Evolutionary conservation across 306 rosid species (phyloP), one percentile per base, ranked within the genome.

Genomic region (Cyamopsis tetragonoloba): DNA sequence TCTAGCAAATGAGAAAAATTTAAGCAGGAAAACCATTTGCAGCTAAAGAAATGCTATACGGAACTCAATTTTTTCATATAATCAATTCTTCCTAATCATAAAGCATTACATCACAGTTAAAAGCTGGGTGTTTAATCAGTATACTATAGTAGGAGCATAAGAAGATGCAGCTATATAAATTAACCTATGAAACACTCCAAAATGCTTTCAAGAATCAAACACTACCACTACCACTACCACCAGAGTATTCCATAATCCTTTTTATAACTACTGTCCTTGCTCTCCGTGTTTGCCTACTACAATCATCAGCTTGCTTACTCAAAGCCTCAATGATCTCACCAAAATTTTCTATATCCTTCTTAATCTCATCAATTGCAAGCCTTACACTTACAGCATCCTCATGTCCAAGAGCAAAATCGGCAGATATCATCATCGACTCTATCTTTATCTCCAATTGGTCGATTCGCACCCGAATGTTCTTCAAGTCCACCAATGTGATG

Each of bases 291-390:
- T 83, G 76, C 66, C 73, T 66, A 81, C 89, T 75, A 71, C 95
- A 93, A 71, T 71, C 75, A 65, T 81, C 82, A 58, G 86, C 88
- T 38, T 85, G 96, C 72, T 57, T 68, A 75, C 82, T 86, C 77
- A 89, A 82, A 39, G 49, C 79, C 46, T 88, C 87, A 4, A 88
- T 77, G 42, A 79, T 84, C 31, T 83, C 84, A 3, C 64, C 39
- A 57, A 88, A 88, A 20, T 5, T 74, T 49, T 83, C 87, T 41
- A 89, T 82, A 79, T 80, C 84, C 82, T 89, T 93, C 95, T 83
- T 84, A 74, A 93, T 89, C 74, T 89, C 96, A 6, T 78, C 89
- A 7, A 93, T 84, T 8, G 81, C 95, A 49, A 89, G 69, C 81
- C 65, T 84, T 43, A 93, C 79, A 26, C 65, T 84, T 43, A 93